Base-by-base conservation (phyloP, 192 early-diverging fungal species). In the Umbelopsis sp. region DNA sequence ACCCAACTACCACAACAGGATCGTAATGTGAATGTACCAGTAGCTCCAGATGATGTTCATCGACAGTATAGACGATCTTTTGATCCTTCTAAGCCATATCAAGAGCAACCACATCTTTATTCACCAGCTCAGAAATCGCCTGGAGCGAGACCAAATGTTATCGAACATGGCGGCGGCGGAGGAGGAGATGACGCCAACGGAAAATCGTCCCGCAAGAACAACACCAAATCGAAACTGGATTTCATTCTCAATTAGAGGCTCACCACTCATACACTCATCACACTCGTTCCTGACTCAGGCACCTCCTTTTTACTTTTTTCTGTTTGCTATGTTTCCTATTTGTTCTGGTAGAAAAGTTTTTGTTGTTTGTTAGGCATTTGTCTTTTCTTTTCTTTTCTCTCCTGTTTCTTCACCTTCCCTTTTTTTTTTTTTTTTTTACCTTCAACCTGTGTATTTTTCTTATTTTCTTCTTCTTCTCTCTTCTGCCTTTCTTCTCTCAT, bases 371-470 rank as follows among this genome's bases (percentile, higher is more conserved):
- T 32, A 31, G 31, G 56, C 56, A 62, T 34, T 62, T 20, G 11
- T 29, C 29, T 22, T 34, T 62, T 16, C 25, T 54, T 20, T n/a
- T 62, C 26, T 36, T 32, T 34, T 0, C 31, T n/a, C 34, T 56
- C 25, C 25, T 56, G n/a, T 53, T 26, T 24, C 52, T 12, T 62
- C 5, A 16, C 20, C 16, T 22, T 34, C 34, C 14, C 16, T 59
- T 17, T 20, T 32, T 29, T 34, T 59, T 32, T 0, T 11, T 34
- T 62, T 56, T 9, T 10, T 56, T 56, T 10, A 17, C 26, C 21
- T 54, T 62, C 31, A 29, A 34, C 56, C 26, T 62, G 56, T 62
- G 56, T 62, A 62, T 62, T 62, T 62, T 62, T 62, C 14, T n/a
- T n/a, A n/a, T n/a, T n/a, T n/a, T n/a, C n/a, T n/a, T n/a, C n/a